These are phyloP conservation scores for Caloboletus inedulis DNA, from an alignment of 1,284 basidiomycete genomes.

Conservation along the genomic window DNA sequence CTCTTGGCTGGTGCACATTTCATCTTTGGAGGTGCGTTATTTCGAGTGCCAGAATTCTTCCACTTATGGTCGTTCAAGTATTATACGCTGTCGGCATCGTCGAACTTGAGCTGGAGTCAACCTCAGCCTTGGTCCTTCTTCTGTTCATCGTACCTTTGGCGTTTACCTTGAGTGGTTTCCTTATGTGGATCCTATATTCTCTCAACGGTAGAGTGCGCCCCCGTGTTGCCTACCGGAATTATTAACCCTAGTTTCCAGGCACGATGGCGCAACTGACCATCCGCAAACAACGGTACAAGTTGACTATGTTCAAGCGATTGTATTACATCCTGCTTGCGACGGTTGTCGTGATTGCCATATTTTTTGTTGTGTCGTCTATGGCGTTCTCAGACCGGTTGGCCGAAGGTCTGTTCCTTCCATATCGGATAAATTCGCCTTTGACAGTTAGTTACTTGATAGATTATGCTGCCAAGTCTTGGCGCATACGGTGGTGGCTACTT, in stretches of 20 bases:
- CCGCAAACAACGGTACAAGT: constrained; percentile 85
- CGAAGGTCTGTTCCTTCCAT: constrained; percentile 56
- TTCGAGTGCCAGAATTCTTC: not conserved
- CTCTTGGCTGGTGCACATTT: constrained; percentile 83
- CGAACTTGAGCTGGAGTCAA: constrained; percentile 86
- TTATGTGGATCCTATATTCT: constrained; percentile 94
- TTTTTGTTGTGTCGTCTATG: constrained; percentile 91
- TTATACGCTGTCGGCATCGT: constrained; percentile 91
- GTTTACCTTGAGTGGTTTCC: constrained; percentile 90
- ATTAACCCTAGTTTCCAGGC: constrained; percentile 41
- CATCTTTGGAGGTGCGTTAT: constrained; percentile 78
- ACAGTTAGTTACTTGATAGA: constrained; percentile 44
- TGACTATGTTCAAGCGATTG: constrained; percentile 82
- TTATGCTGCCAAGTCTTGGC: constrained; percentile 94
- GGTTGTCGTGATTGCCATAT: constrained; percentile 79
- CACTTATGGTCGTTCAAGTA: constrained; percentile 45
- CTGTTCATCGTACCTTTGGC: constrained; percentile 91
- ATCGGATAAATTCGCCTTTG: not conserved
- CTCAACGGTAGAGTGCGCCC: constrained; percentile 60
- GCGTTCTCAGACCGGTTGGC: constrained; percentile 88
- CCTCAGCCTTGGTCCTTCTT: constrained; percentile 74
- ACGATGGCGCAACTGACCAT: constrained; percentile 83
- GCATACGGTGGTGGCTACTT: constrained; percentile 90
- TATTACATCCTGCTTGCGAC: constrained; percentile 86
- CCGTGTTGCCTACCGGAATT: not conserved